A percentile compares a stretch with the other conserved stretches of the same genome.
Evolutionary conservation across 1,284 basidiomycete genomes (phyloP).

Genomic region (Athelia psychrophila): DNA sequence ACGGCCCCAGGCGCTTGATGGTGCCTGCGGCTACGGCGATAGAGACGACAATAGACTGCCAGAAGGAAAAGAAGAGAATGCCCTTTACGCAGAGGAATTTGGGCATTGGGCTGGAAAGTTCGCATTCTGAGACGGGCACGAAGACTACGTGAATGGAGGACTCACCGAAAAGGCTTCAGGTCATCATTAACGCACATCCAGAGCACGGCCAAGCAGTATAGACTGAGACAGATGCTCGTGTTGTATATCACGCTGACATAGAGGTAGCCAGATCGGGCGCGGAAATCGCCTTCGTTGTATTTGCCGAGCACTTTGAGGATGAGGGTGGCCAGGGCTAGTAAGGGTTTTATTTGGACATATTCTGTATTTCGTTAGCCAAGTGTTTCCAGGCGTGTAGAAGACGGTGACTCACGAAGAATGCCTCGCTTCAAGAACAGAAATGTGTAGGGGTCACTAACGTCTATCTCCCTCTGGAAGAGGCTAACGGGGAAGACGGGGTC

Average conservation of each 20-base stretch:
- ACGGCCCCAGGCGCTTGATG: conserved; percentile 81
- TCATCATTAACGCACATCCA: conserved; percentile 90
- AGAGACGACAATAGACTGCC: conserved; percentile 90
- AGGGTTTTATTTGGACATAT: conserved; percentile 96
- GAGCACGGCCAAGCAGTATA: conserved; percentile 92
- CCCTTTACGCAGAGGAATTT: conserved; percentile 99
- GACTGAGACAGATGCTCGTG: conserved; percentile 66
- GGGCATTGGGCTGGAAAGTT: conserved; percentile 60
- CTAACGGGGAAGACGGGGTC: conserved; percentile 84
- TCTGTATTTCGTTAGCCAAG: conserved; percentile 47
- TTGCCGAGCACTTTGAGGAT: conserved; percentile 85
- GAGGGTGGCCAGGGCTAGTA: conserved; percentile 83
- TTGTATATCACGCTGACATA: conserved; percentile 88
- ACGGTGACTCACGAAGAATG: conserved; percentile 76
- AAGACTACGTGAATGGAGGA: conserved; percentile 14
- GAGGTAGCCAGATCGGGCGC: conserved; percentile 85
- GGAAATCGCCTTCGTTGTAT: conserved; percentile 89
- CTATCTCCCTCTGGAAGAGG: conserved; percentile 76
- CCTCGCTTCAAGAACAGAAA: conserved; percentile 94
- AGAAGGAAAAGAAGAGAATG: conserved; percentile 97
- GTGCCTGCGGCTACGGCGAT: conserved; percentile 81
- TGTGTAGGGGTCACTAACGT: conserved; percentile 91
- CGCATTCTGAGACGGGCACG: conserved; percentile 1
- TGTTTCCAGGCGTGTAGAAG: not conserved
- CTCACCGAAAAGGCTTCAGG: conserved; percentile 81